Evolutionary conservation across 176 grass and related monocot species (phyloP).

Genomic region (Hsuehochloa calcarea): DNA sequence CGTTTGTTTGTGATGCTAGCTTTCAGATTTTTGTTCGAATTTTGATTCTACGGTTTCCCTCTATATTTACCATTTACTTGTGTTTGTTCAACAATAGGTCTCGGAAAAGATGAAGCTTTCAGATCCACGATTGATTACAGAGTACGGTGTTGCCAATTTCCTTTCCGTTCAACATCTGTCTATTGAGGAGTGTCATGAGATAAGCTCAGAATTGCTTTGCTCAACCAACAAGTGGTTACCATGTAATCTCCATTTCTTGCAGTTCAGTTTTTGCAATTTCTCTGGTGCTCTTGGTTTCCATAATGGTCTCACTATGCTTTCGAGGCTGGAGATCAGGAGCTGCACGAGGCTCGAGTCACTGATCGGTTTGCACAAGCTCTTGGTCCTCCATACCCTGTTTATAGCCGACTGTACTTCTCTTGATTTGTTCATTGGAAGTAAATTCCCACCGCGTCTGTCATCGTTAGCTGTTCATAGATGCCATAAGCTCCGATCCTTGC

Average conservation of each 20-base stretch:
- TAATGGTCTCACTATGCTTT: not conserved
- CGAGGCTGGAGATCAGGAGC: conserved; percentile 34
- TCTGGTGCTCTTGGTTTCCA: not conserved
- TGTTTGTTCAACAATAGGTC: not conserved
- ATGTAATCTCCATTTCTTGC: not conserved
- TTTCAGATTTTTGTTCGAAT: too few species aligned
- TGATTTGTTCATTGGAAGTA: not conserved
- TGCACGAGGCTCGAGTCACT: conserved; percentile 30
- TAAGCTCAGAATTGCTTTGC: not conserved
- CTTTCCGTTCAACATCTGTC: not conserved
- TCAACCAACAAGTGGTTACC: conserved; percentile 21
- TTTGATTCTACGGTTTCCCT: too few species aligned
- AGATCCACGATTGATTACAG: conserved; percentile 6
- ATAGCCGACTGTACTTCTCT: conserved; percentile 37
- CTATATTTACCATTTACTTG: too few species aligned
- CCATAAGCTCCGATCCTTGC: conserved; percentile 17
- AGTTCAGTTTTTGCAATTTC: not conserved
- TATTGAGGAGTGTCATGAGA: conserved; percentile 19
- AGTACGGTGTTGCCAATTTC: not conserved
- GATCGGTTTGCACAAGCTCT: not conserved
- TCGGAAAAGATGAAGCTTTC: conserved; percentile 2
- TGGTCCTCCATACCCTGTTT: not conserved
- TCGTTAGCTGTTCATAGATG: conserved; percentile 39
- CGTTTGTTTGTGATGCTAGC: too few species aligned
- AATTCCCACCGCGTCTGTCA: conserved; percentile 6